Evolutionary conservation across 2,329 filamentous ascomycete genomes (phyloP).

Genomic region (Epichloe baconii): DNA sequence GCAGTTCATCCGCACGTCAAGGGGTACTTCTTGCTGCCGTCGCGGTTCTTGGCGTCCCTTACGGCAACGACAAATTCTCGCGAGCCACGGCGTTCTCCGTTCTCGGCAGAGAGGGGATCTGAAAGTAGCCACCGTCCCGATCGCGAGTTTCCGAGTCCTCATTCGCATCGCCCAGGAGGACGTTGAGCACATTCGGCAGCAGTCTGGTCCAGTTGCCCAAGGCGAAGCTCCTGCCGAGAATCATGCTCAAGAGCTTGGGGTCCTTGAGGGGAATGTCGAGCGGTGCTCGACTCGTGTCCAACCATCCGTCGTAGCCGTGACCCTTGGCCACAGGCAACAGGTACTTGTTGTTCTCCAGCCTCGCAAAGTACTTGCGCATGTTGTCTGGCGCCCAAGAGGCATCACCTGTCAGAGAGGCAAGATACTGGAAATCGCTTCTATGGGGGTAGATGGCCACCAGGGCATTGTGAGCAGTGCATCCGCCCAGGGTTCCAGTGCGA

Average conservation of each 20-base stretch:
- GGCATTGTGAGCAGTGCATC: conserved; percentile 47
- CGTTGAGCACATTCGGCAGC: conserved; percentile 18
- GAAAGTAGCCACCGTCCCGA: conserved; percentile 26
- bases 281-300: conserved; percentile 35
- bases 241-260: conserved; percentile 30
- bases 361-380: conserved; percentile 46
- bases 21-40: conserved; percentile 6
- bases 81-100: conserved; percentile 29
- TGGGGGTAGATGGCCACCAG: conserved; percentile 46
- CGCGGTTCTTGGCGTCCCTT: conserved; percentile 12
- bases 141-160: conserved; percentile 31
- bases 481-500: conserved; percentile 32
- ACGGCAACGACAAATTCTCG: conserved; percentile 34
- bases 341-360: conserved; percentile 43
- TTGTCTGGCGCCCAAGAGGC: conserved; percentile 41
- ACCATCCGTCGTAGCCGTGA: conserved; percentile 47
- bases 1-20: conserved; percentile 13
- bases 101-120: conserved; percentile 33
- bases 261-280: conserved; percentile 38
- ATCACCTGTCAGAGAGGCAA: conserved; percentile 46
- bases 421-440: conserved; percentile 44
- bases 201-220: conserved; percentile 17
- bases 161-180: conserved; percentile 38
- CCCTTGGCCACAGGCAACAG: conserved; percentile 19
- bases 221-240: conserved; percentile 13